Evolutionary conservation across 768 basidiomycete genomes (phyloP), one percentile per base, ranked within the genome.

Genomic region (Termitomyces sp.): DNA sequence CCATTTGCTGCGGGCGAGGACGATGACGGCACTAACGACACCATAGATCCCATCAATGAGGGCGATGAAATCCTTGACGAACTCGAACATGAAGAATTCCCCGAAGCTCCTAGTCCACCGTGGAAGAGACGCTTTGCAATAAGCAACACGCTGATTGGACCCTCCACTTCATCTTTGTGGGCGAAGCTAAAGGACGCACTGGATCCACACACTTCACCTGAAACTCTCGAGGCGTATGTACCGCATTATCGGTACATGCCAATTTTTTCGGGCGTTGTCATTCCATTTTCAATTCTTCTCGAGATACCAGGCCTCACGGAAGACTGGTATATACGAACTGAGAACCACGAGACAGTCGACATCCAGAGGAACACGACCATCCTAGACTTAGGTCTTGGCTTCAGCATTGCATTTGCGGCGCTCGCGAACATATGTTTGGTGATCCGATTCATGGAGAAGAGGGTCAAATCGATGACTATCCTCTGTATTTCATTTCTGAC

Each of bases 261-360:
- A 0, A 86, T 91, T 46, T 60, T 91, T 9, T 85, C 89, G 14
- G 88, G 87, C 20, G 77, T 88, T 45, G 70, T 86, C 62, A 84
- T 90, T 42, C 88, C 90, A 0, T 91, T 94, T 67, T 83, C 87
- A 17, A 89, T 93, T 53, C 78, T 94, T n/a, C 78, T 94, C 36
- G 88, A 89, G 66, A 90, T 94, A 34, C 92, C 92, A 0, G 88
- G 88, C 15, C 73, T 93, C 11, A 93, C 90, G 1, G 86, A 86
- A 61, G 80, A 82, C 56, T 91, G 89, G 91, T 91, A 86, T 63
- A 81, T 88, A 60, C 80, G 80, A 6, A 90, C 84, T 0, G 73
- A 77, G 36, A 69, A 75, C 20, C 73, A 81, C 60, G 46, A 78
- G 31, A 71, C 75, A 4, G 73, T 87, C 1, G 81, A 88, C 40